phyloP scores from a whole-genome alignment of 495 filamentous ascomycete species.

The Aspergillus saccharolyticus region DNA sequence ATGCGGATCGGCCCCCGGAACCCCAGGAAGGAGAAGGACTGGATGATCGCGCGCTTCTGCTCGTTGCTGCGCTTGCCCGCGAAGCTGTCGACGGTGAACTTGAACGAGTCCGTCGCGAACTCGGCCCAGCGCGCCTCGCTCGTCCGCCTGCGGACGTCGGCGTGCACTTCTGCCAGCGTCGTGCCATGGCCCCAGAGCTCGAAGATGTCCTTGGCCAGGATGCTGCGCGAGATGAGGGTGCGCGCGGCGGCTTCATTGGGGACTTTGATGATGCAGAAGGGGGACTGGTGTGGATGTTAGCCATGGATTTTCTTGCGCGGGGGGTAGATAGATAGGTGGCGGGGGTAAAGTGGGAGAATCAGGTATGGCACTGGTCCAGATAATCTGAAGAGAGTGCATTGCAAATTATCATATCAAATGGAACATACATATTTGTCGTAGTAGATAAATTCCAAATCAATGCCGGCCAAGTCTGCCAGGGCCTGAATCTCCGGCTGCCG shows the following conservation, averaged over 20 bases:
- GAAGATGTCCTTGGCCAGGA: constrained; percentile 75
- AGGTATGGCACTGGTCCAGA: too few species aligned
- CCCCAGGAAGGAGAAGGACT: constrained; percentile 70
- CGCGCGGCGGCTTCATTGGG: constrained; percentile 59
- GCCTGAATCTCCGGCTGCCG: constrained; percentile 81
- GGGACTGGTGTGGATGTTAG: constrained; percentile 59
- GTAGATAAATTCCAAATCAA: constrained; percentile 63
- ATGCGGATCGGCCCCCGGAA: constrained; percentile 75
- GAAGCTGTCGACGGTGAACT: constrained; percentile 76
- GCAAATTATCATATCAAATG: too few species aligned
- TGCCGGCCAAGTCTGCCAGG: constrained; percentile 61
- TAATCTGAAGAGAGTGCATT: background rate
- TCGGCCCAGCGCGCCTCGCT: constrained; percentile 54
- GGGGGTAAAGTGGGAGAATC: background rate
- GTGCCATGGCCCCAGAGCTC: constrained; percentile 80
- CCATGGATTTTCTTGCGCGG: too few species aligned
- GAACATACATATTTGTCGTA: constrained; percentile 68
- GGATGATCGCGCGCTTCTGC: constrained; percentile 64
- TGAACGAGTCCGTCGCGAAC: constrained; percentile 63
- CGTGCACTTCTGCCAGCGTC: constrained; percentile 65
- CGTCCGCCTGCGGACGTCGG: constrained; percentile 52
- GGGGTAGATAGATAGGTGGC: too few species aligned
- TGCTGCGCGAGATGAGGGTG: constrained; percentile 64
- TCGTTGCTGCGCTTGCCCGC: constrained; percentile 57
- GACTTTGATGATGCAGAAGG: constrained; percentile 75